A percentile compares a stretch with the other conserved stretches of the same genome.
These are phyloP conservation scores for Galeopsis tetrahit DNA, from an alignment of 257 asterid species.

Conservation along the genomic window DNA sequence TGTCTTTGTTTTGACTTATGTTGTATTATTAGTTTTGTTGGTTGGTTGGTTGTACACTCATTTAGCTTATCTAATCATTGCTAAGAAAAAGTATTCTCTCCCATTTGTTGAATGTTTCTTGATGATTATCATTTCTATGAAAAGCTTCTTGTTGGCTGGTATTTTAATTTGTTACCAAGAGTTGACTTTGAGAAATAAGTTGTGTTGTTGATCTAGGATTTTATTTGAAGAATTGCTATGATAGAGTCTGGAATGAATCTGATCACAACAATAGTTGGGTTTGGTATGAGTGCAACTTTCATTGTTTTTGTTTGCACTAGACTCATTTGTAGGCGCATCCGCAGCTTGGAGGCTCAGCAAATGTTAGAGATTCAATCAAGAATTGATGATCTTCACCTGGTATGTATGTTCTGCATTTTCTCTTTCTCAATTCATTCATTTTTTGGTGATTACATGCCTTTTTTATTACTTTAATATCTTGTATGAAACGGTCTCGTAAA, in stretches of 20 bases:
- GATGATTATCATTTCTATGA: slow-evolving; percentile 6
- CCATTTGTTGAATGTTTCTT: slow-evolving; percentile 32
- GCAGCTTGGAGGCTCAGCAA: slow-evolving; percentile 67
- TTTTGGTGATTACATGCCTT: background rate
- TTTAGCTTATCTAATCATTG: slow-evolving; percentile 35
- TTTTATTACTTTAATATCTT: too few species aligned
- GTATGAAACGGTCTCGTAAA: too few species aligned
- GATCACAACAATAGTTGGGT: slow-evolving; percentile 84
- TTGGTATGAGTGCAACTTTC: slow-evolving; percentile 95
- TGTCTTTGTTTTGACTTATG: slow-evolving; percentile 25
- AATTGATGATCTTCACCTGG: slow-evolving; percentile 78
- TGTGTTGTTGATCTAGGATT: slow-evolving; percentile 38
- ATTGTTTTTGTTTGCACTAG: slow-evolving; percentile 88
- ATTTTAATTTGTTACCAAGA: slow-evolving; percentile 30
- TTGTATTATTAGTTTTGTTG: slow-evolving; percentile 24
- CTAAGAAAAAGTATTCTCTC: slow-evolving; percentile 2
- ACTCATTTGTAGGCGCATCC: slow-evolving; percentile 78
- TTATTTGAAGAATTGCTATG: slow-evolving; percentile 42
- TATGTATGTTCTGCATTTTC: slow-evolving; percentile 29
- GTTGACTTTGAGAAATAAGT: slow-evolving; percentile 41
- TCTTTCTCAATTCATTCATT: background rate
- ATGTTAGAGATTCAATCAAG: slow-evolving; percentile 73
- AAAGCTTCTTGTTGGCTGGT: background rate
- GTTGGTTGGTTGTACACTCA: background rate
- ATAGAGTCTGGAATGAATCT: slow-evolving; percentile 80